Base-by-base conservation (phyloP, 2,329 filamentous ascomycete genomes). In the Colletotrichum kahawae region DNA sequence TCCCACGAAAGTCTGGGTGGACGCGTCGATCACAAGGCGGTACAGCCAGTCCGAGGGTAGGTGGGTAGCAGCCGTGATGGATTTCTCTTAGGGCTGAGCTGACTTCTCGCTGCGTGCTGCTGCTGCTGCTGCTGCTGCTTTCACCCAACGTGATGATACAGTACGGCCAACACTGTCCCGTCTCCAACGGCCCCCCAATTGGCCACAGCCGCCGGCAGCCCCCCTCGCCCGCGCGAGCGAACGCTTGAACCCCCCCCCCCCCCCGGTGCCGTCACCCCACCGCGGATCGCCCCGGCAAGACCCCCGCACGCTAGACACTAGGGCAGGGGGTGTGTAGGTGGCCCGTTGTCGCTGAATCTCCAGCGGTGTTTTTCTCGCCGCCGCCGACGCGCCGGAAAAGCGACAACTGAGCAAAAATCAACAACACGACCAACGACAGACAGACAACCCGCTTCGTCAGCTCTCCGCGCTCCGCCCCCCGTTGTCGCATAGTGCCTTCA, bases 281-380 rank as follows among this genome's bases (percentile, higher is more conserved):
- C 54, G 51, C 43, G 62, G 72, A 67, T 71, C 68, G 72, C 68
- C 68, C 68, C 72, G 72, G 68, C 72, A 63, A 62, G 72, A 67
- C 54, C 72, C 62, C 72, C 62, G 38, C 68, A 54, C 33, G 38
- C 59, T 31, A 59, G 36, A n/a, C 38, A 14, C 56, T 59, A n/a
- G n/a, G 10, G 57, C 18, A 60, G 24, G 24, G 48, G 14, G 24
- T 9, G 24, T 27, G 14, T 57, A 8, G 38, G 38, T 43, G 38
- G n/a, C 9, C 38, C 38, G 38, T n/a, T 43, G 38, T 48, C 38
- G 38, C 38, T 48, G 38, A n/a, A 48, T 48, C 18, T 48, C 38
- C 38, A 48, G 38, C 38, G 31, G 36, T 54, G 31, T 64, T 64
- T 51, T 38, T 64, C 57, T 31, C 57, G 18, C 57, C 29, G 27